These are phyloP conservation scores for Sugiyamaella boreocaroliniensis DNA, from an alignment of 805 yeast species.

Conservation along the genomic window DNA sequence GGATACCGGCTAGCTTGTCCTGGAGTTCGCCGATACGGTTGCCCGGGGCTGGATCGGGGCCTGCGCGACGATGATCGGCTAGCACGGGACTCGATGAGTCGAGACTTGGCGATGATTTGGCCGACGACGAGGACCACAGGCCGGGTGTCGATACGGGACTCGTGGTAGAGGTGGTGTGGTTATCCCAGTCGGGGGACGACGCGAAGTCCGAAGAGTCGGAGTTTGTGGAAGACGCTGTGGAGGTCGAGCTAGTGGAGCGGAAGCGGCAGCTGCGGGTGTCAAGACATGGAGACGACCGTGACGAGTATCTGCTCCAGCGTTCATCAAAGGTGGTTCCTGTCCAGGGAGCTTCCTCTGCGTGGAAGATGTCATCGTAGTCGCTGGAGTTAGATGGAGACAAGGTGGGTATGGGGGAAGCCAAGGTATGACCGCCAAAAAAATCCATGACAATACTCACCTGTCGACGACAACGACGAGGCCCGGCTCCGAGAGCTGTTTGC, in stretches of 20 bases:
- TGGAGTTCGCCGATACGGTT: background rate
- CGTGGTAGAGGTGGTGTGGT: too few species aligned
- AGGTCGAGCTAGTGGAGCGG: background rate
- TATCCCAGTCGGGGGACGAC: background rate
- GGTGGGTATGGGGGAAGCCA: too few species aligned
- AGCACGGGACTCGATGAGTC: background rate
- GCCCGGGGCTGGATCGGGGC: background rate
- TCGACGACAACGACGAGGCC: background rate
- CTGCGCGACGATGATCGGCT: background rate
- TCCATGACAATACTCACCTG: background rate
- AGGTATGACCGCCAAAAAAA: too few species aligned
- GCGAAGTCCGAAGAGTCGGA: background rate
- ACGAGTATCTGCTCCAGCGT: constrained; percentile 8
- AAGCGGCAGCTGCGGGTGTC: background rate
- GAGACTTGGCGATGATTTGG: background rate
- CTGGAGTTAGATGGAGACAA: background rate
- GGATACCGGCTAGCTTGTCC: background rate
- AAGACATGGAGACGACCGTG: background rate
- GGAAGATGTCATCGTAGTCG: constrained; percentile 6
- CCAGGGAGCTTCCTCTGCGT: constrained; percentile 17
- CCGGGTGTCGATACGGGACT: too few species aligned
- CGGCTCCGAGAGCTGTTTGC: background rate
- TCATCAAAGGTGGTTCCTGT: constrained; percentile 12
- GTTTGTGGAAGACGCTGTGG: background rate
- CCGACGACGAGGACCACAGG: too few species aligned